These are phyloP conservation scores for Cladosporium sp. DNA, from an alignment of 2,329 filamentous ascomycete species.

Conservation along the genomic window DNA sequence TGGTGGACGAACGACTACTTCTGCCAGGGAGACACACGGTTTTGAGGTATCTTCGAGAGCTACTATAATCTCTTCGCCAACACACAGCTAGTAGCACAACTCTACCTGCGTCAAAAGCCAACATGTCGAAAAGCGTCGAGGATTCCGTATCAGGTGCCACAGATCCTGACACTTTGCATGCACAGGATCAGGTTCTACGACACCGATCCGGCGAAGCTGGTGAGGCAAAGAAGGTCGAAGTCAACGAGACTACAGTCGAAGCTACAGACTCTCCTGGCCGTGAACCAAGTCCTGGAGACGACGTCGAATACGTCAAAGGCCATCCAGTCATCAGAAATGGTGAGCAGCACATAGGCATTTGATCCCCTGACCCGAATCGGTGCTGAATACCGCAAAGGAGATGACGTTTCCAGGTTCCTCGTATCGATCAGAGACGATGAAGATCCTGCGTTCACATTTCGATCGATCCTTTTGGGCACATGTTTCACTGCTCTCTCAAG, in stretches of 20 bases:
- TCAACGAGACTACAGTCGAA: neutral
- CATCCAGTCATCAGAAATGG: neutral
- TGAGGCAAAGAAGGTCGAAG: neutral
- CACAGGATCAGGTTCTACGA: neutral
- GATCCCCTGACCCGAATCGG: neutral
- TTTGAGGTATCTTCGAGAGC: no score
- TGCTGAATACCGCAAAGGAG: neutral
- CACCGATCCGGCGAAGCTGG: neutral
- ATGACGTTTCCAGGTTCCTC: slow-evolving; percentile 16
- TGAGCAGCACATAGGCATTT: neutral
- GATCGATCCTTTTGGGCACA: slow-evolving; percentile 12
- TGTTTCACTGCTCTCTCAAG: slow-evolving; percentile 15
- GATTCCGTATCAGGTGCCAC: neutral
- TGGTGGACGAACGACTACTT: no score
- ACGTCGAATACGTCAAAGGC: neutral
- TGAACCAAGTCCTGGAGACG: neutral
- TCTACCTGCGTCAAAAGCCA: no score
- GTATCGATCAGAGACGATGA: slow-evolving; percentile 14
- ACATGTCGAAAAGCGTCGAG: neutral
- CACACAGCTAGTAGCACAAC: no score
- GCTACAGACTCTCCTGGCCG: neutral
- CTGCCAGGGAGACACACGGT: no score
- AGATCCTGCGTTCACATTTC: slow-evolving; percentile 16
- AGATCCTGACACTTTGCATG: neutral
- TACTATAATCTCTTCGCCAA: no score